Evolutionary conservation across 208 protist genomes (phyloP), one percentile per base, ranked within the genome.

Genomic region (Wallacemonas collosoma): DNA sequence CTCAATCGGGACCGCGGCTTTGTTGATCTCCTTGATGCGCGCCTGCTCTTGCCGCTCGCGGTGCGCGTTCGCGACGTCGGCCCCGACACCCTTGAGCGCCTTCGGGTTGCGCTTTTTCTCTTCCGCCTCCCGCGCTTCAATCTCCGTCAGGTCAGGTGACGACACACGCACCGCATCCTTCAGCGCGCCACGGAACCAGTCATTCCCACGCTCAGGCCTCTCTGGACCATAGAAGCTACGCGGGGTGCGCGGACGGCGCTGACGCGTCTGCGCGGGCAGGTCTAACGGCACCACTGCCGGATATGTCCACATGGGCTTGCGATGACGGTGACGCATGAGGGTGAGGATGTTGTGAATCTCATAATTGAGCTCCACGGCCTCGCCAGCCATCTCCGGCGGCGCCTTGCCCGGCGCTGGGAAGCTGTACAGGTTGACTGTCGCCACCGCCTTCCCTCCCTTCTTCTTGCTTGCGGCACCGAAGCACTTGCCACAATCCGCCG

Each of bases 151-250:
- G 64, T 93, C 79, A 0, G 88, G 88, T 15, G 86, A 91, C 1
- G 56, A 26, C 35, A 91, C 83, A 15, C 47, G 48, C 17, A 41
- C 47, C 6, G 72, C 79, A 68, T 83, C 68, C 6, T 89, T 68
- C 12, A 91, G 63, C 9, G 83, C 85, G 26, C 57, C 63, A 26
- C 62, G 66, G 67, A 90, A 93, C 86, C 88, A 93, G 35, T 75
- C 61, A 2, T 83, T 72, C 2, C 83, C 83, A 8, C 84, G 35
- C 9, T 75, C 66, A 14, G 76, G 73, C 36, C 72, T 73, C 2
- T 63, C 61, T 1, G 69, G 75, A 3, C 88, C 88, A 68, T 93
- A 93, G 70, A 93, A 93, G 77, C 82, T 88, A 55, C 82, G 78
- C 43, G 86, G 88, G 11, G 88, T 88, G 47, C 77, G 82, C 56